A percentile compares a stretch with the other conserved stretches of the same genome.
phyloP scores from a whole-genome alignment of 441 rosid species.

The Pelargonium citronellum region DNA sequence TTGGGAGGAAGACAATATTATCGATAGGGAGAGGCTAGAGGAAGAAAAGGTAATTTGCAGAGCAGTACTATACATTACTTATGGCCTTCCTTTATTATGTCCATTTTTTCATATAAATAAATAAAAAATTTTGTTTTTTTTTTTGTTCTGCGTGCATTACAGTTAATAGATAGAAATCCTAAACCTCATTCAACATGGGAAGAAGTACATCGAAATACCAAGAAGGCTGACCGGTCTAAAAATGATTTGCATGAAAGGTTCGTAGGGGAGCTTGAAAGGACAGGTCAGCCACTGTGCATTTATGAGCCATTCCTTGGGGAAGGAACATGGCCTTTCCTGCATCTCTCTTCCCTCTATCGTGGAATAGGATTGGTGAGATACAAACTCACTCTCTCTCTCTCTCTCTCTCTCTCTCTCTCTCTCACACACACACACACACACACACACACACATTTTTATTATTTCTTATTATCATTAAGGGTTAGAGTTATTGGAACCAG shows the following conservation, averaged over 20 bases:
- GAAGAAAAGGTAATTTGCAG: constrained; percentile 68
- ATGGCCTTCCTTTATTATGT: not conserved
- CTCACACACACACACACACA: too few species aligned
- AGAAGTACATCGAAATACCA: constrained; percentile 79
- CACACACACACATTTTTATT: too few species aligned
- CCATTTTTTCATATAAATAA: not conserved
- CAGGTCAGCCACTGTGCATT: constrained; percentile 81
- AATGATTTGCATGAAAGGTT: constrained; percentile 88
- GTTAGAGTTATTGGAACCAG: too few species aligned
- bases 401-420: not conserved
- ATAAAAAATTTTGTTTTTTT: not conserved
- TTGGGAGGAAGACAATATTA: constrained; percentile 69
- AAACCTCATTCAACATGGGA: constrained; percentile 92
- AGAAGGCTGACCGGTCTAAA: constrained; percentile 68
- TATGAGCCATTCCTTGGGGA: constrained; percentile 93
- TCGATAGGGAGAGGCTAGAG: constrained; percentile 61
- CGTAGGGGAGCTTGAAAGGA: constrained; percentile 86
- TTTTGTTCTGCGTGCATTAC: constrained; percentile 4
- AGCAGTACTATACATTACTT: constrained; percentile 7
- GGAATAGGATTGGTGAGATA: constrained; percentile 84
- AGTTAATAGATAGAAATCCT: constrained; percentile 72
- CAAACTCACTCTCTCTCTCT: not conserved
- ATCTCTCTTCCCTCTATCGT: constrained; percentile 66
- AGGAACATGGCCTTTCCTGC: constrained; percentile 95
- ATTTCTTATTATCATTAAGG: too few species aligned